phyloP scores from a whole-genome alignment of 768 basidiomycete species.

The Paxillus rubicundulus region DNA sequence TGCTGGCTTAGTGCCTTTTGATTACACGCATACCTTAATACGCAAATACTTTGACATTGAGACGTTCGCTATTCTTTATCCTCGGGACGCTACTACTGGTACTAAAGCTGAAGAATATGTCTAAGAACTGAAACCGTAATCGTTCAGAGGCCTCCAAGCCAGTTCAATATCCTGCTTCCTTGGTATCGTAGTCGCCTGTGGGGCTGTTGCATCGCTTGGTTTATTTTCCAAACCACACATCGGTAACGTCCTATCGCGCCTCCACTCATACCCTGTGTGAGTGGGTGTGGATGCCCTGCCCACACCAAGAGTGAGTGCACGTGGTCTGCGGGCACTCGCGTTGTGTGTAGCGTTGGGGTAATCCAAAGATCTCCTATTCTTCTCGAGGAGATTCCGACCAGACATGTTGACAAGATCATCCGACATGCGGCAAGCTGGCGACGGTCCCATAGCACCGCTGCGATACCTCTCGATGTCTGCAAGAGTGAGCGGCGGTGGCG shows the following conservation, averaged over 20 bases:
- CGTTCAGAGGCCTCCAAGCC: neutral
- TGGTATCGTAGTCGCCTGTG: conserved; percentile 19
- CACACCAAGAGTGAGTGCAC: conserved; percentile 22
- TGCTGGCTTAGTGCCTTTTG: conserved; percentile 1
- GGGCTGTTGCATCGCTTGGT: conserved; percentile 18
- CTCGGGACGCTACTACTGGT: conserved; percentile 8
- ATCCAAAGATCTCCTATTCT: conserved; percentile 6
- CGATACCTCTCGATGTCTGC: conserved; percentile 29
- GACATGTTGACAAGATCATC: conserved; percentile 1
- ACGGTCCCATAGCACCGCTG: conserved; percentile 10
- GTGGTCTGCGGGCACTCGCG: neutral
- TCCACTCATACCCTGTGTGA: conserved; percentile 6
- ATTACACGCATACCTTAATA: neutral
- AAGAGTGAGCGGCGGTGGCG: conserved; percentile 12
- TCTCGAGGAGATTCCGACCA: neutral
- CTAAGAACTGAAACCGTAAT: neutral
- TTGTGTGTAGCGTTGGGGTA: neutral
- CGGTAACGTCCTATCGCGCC: conserved; percentile 28
- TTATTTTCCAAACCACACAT: conserved; percentile 30
- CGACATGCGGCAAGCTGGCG: neutral
- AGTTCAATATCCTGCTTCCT: conserved; percentile 2
- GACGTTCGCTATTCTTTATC: neutral
- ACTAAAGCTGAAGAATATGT: conserved; percentile 10
- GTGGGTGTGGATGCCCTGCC: conserved; percentile 33
- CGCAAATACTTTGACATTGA: neutral